Evolutionary conservation across 768 basidiomycete species (phyloP).

Genomic region (Lentinus tigrinus): DNA sequence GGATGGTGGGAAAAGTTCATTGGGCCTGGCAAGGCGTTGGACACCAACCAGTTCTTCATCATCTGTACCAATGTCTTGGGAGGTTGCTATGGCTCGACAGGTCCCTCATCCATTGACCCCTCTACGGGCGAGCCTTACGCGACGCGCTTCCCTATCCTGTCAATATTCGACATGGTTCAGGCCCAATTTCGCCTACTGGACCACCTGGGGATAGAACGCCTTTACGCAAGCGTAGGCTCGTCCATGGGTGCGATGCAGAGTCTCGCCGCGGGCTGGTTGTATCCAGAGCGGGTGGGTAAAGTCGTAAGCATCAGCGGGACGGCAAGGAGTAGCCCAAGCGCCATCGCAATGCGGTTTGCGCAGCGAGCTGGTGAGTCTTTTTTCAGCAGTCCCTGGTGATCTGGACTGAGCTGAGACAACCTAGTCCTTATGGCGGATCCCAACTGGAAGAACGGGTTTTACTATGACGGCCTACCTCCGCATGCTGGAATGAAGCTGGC

Average conservation of each 20-base stretch:
- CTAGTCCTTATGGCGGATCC: conserved; percentile 98
- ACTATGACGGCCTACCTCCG: conserved; percentile 92
- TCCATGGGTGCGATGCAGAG: conserved; percentile 99
- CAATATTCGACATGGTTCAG: conserved; percentile 95
- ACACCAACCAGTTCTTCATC: conserved; percentile 89
- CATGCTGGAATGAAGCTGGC: conserved; percentile 99
- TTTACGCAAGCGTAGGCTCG: conserved; percentile 92
- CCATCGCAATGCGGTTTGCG: conserved; percentile 94
- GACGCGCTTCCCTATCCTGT: conserved; percentile 87
- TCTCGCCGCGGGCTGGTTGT: conserved; percentile 91
- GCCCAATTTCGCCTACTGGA: conserved; percentile 90
- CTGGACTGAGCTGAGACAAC: not conserved
- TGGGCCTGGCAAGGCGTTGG: conserved; percentile 89
- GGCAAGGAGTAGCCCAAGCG: conserved; percentile 86
- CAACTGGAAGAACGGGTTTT: conserved; percentile 99
- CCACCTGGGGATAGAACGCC: conserved; percentile 73
- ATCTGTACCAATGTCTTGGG: conserved; percentile 97
- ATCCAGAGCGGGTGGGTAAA: conserved; percentile 85
- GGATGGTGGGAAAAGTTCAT: conserved; percentile 99
- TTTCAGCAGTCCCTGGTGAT: conserved; percentile 1
- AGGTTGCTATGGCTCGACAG: conserved; percentile 97
- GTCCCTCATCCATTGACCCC: conserved; percentile 83
- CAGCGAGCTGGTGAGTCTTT: conserved; percentile 83
- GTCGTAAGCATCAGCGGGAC: conserved; percentile 94
- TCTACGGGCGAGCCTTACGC: conserved; percentile 72